A percentile compares a stretch with the other conserved stretches of the same genome.
phyloP scores from a whole-genome alignment of 352 stramenopile genomes.

The Phytophthora meadii region DNA sequence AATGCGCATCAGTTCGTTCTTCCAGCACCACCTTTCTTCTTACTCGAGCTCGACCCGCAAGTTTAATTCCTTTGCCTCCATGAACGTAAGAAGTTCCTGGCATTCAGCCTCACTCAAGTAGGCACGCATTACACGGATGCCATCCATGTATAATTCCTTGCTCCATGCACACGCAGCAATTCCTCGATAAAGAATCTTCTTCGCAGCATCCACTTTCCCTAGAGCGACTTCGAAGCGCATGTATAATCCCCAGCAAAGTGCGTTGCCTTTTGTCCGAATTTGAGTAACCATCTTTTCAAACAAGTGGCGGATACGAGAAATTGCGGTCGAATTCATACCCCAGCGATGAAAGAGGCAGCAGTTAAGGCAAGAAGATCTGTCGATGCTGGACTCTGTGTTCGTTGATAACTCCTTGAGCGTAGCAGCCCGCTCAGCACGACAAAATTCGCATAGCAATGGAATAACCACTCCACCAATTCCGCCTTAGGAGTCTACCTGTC shows the following conservation, averaged over 20 bases:
- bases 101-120: slow-evolving; percentile 73
- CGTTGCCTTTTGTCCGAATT: slow-evolving; percentile 55
- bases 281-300: slow-evolving; percentile 74
- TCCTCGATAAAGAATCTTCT: slow-evolving; percentile 79
- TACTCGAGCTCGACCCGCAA: slow-evolving; percentile 53
- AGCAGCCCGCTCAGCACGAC: slow-evolving; percentile 53
- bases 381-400: neutral
- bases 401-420: slow-evolving; percentile 15
- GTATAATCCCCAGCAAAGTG: slow-evolving; percentile 77
- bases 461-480: slow-evolving; percentile 84
- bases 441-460: slow-evolving; percentile 73
- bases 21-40: slow-evolving; percentile 1
- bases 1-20: neutral
- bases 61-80: slow-evolving; percentile 78
- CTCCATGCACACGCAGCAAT: slow-evolving; percentile 80
- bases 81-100: slow-evolving; percentile 69
- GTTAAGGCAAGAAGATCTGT: slow-evolving; percentile 1
- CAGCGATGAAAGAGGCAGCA: slow-evolving; percentile 82
- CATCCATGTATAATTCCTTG: slow-evolving; percentile 79
- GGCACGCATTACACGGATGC: slow-evolving; percentile 59
- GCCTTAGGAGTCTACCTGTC: no score
- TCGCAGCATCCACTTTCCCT: slow-evolving; percentile 71
- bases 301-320: slow-evolving; percentile 61
- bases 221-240: slow-evolving; percentile 79
- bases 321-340: slow-evolving; percentile 57